Conservation (phyloP, 2,329 filamentous ascomycete species). For the Penicillium expansum region DNA sequence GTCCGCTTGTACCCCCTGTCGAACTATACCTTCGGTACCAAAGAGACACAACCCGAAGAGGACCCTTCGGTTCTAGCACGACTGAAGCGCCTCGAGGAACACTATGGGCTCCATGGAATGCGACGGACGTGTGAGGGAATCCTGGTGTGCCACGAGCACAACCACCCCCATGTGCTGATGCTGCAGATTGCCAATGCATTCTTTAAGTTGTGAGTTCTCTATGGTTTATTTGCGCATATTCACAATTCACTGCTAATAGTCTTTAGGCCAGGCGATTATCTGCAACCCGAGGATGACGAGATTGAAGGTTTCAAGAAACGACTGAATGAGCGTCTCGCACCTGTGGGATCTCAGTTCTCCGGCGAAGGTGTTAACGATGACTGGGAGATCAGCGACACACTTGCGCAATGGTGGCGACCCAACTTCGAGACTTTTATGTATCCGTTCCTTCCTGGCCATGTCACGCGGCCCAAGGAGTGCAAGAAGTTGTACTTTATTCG, state of each 20-base stretch:
- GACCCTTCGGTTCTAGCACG: slow-evolving; percentile 93
- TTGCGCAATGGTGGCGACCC: slow-evolving; percentile 97
- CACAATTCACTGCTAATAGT: slow-evolving; percentile 1
- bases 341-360: slow-evolving; percentile 76
- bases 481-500: slow-evolving; percentile 99
- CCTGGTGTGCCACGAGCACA: slow-evolving; percentile 97
- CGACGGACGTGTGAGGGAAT: slow-evolving; percentile 95
- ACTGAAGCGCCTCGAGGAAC: slow-evolving; percentile 90
- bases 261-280: slow-evolving; percentile 79
- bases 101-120: slow-evolving; percentile 92
- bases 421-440: slow-evolving; percentile 99
- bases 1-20: slow-evolving; percentile 92
- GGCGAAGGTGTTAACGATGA: slow-evolving; percentile 87
- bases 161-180: slow-evolving; percentile 98
- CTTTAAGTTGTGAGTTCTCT: slow-evolving; percentile 75
- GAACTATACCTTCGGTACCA: slow-evolving; percentile 98
- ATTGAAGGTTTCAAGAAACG: slow-evolving; percentile 90
- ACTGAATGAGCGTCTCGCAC: slow-evolving; percentile 88
- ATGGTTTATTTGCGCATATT: neutral
- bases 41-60: slow-evolving; percentile 97
- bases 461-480: slow-evolving; percentile 95
- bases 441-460: slow-evolving; percentile 92
- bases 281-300: slow-evolving; percentile 82
- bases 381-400: slow-evolving; percentile 91
- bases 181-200: slow-evolving; percentile 99